Percentiles rank a stretch among this genome's conserved stretches.
Evolutionary conservation across 768 basidiomycete species (phyloP).

Genomic region (Panaeolus papilionaceus): DNA sequence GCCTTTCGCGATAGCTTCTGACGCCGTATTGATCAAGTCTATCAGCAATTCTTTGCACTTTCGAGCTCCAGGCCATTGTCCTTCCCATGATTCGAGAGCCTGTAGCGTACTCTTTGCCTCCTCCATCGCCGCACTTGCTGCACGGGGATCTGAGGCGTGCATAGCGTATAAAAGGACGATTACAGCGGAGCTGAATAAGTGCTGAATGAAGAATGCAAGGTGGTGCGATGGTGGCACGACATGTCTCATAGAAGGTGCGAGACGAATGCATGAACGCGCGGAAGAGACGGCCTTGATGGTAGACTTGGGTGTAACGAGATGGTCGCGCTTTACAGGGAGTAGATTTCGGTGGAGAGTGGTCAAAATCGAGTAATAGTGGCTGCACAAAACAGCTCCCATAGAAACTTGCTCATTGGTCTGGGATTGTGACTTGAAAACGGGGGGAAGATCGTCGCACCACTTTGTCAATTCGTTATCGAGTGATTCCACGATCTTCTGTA

Average conservation of each 20-base stretch:
- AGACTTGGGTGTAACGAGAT: slow-evolving; percentile 71
- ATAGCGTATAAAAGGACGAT: slow-evolving; percentile 87
- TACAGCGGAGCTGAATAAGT: slow-evolving; percentile 87
- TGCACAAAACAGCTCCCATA: slow-evolving; percentile 86
- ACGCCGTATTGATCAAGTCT: slow-evolving; percentile 73
- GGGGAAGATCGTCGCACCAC: slow-evolving; percentile 85
- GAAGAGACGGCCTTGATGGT: slow-evolving; percentile 82
- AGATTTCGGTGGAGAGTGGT: slow-evolving; percentile 91
- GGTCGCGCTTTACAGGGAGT: slow-evolving; percentile 78
- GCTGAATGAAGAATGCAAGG: slow-evolving; percentile 89
- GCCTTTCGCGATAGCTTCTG: slow-evolving; percentile 62
- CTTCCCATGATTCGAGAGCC: slow-evolving; percentile 83
- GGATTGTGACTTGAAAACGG: slow-evolving; percentile 75
- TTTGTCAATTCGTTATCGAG: slow-evolving; percentile 78
- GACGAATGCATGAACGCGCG: slow-evolving; percentile 83
- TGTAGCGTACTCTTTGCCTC: slow-evolving; percentile 77
- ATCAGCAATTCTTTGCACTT: slow-evolving; percentile 85
- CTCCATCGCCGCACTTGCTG: slow-evolving; percentile 77
- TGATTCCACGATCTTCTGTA: slow-evolving; percentile 80
- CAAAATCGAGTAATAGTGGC: slow-evolving; percentile 88
- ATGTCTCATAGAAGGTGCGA: slow-evolving; percentile 85
- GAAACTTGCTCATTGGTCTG: slow-evolving; percentile 82
- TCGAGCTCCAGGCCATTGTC: slow-evolving; percentile 85
- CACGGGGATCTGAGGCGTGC: slow-evolving; percentile 74
- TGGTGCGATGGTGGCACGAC: slow-evolving; percentile 87